Base-by-base conservation (phyloP, 2,329 filamentous ascomycete species). In the Mariannaea elegans region DNA sequence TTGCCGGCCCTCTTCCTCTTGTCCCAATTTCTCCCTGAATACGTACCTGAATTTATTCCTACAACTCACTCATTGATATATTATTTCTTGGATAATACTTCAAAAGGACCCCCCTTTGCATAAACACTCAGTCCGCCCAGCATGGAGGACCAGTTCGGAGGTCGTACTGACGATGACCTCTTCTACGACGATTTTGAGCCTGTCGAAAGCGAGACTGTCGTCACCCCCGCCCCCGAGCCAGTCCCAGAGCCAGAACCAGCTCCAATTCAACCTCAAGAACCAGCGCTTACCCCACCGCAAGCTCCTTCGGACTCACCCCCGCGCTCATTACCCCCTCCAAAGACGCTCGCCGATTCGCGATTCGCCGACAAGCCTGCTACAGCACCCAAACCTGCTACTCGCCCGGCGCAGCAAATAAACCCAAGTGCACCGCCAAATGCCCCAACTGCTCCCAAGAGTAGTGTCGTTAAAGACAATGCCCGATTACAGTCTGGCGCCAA, bases 121-220 rank as follows among this genome's bases (percentile, higher is more conserved):
- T 21, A 6, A 27, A 27, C 31, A 31, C 50, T 41, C 9, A 4
- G 13, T 23, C 39, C 47, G 48, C 56, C 49, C 56, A 56, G 39
- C 62, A 87, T 87, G 85, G 84, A 87, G 19, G 85, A 87, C 64
- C 85, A 87, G 68, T 87, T 87, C 65, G 81, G 82, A 59, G 85
- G 84, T 46, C 80, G 85, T 18, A 87, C 85, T 44, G 85, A 88
- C 68, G 86, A 88, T 65, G 85, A 87, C 69, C 79, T 88, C 59
- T 88, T 88, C 70, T 82, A 83, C 61, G 86, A 88, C 65, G 85
- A 88, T 67, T 86, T 87, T 59, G 85, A 87, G 71, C 84, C 84
- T 7, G 79, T 86, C 49, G 73, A 79, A 38, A 73, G 73, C 63
- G 71, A 75, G 44, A 58, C 73, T 5, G 65, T 76, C 19, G 62